Conservation (phyloP, 1,284 basidiomycete species). For the Cryptococcus sp. region DNA sequence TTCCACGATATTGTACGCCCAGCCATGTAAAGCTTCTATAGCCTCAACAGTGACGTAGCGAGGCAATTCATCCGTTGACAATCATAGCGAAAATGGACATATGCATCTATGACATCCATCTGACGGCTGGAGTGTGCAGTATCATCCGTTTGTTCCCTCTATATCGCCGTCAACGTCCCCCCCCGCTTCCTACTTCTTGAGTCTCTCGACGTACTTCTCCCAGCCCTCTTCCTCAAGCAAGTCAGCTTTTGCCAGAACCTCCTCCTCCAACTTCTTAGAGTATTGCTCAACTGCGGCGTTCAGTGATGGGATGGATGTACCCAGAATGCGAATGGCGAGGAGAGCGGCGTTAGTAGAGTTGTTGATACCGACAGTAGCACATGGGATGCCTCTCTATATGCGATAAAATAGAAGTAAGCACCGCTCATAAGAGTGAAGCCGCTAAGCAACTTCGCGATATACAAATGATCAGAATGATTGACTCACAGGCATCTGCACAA, state of each 20-base stretch:
- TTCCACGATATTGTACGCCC: too few relatives aligned
- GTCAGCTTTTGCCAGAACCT: conserved; percentile 82
- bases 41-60: too few relatives aligned
- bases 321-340: conserved; percentile 85
- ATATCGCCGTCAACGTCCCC: not conserved
- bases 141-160: too few relatives aligned
- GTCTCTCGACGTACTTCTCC: conserved; percentile 68
- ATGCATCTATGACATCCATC: too few relatives aligned
- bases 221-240: conserved; percentile 77
- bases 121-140: too few relatives aligned
- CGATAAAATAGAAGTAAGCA: not conserved
- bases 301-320: conserved; percentile 69
- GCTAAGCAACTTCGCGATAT: not conserved
- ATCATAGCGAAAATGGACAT: too few relatives aligned
- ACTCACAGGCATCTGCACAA: conserved; percentile 97
- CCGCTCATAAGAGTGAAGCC: too few relatives aligned
- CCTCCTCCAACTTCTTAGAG: conserved; percentile 70
- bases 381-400: conserved; percentile 86
- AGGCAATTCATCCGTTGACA: too few relatives aligned
- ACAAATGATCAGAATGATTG: not conserved
- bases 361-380: conserved; percentile 96
- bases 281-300: conserved; percentile 73
- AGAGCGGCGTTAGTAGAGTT: conserved; percentile 93
- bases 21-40: too few relatives aligned
- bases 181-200: conserved; percentile 53